Base-by-base conservation (phyloP, 345 rosid genomes). In the Eutrema yunnanense region DNA sequence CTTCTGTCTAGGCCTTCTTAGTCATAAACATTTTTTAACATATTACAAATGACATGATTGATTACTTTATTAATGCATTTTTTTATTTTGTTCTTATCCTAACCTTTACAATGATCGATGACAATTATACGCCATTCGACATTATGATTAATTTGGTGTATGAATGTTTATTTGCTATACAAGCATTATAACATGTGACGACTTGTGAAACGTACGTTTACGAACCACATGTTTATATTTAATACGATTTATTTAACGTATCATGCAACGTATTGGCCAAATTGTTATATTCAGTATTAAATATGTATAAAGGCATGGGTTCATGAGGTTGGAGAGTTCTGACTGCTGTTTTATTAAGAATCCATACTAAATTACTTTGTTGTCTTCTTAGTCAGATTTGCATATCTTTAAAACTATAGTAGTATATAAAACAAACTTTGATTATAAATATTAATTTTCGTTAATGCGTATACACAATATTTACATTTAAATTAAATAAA, bases 211-310 rank as follows among this genome's bases (percentile, higher is more conserved):
- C 65, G 57, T 75, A 75, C 64, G 50, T 62, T 62, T 68, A 53
- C 52, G 34, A 62, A 62, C 79, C 79, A 69, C 70, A 62, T 69
- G 55, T 63, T 47, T 32, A 10, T 70, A 62, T 70, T 34, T 69
- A 54, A 60, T 74, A 67, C 10, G 49, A 51, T 60, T 74, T 59
- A 43, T 11, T 19, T 14, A 36, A 46, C 64, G 34, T 69, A 69
- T 76, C 79, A 76, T 76, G 79, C 79, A 37, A 70, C 53, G 75
- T 76, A 76, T n/a, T 70, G 79, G 75, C 57, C 47, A 49, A 61
- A 5, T 9, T 34, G 62, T 75, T 60, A 68, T 74, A 67, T 75
- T 51, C 32, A 58, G 62, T 67, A 53, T 11, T 52, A 36, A 41
- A 27, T 61, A 53, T 37, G 27, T 67, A 13, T 42, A 6, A 50